A percentile compares a stretch with the other conserved stretches of the same genome.
Evolutionary conservation across 2,329 filamentous ascomycete genomes (phyloP).

Genomic region (Xylaria sp.): DNA sequence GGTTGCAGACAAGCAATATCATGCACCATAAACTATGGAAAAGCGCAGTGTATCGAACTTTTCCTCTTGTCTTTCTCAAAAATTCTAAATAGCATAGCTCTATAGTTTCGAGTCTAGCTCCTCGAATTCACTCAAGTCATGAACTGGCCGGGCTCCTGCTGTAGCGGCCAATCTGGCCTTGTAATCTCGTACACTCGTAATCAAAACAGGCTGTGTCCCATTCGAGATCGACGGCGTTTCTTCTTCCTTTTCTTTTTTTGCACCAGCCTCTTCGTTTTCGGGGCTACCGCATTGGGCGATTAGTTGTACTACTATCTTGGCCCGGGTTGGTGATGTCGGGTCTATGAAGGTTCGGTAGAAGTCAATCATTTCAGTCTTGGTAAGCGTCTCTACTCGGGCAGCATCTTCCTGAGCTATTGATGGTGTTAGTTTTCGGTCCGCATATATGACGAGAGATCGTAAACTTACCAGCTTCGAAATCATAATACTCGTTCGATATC

Average conservation of each 20-base stretch:
- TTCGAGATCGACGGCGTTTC: conserved; percentile 55
- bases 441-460: neutral
- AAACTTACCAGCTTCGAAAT: conserved; percentile 83
- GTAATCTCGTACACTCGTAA: conserved; percentile 83
- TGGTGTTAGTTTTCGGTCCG: conserved; percentile 36
- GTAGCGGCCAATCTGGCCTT: conserved; percentile 81
- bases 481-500: conserved; percentile 85
- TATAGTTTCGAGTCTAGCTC: conserved; percentile 85
- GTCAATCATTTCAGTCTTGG: conserved; percentile 80
- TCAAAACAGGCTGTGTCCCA: conserved; percentile 67
- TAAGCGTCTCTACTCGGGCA: conserved; percentile 76
- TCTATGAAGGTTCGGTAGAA: conserved; percentile 83
- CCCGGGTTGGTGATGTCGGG: conserved; percentile 76
- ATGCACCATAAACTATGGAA: neutral
- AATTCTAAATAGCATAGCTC: conserved; percentile 39
- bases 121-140: conserved; percentile 84
- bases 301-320: conserved; percentile 88
- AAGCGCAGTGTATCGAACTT: conserved; percentile 11
- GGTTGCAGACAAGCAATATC: neutral
- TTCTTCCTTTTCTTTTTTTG: conserved; percentile 48
- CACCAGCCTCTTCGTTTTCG: conserved; percentile 55
- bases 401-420: conserved; percentile 78
- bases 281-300: conserved; percentile 73
- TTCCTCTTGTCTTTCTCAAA: neutral
- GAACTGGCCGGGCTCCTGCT: conserved; percentile 76